Base-by-base conservation (phyloP, 805 yeast species). In the Myxozyma neglecta region DNA sequence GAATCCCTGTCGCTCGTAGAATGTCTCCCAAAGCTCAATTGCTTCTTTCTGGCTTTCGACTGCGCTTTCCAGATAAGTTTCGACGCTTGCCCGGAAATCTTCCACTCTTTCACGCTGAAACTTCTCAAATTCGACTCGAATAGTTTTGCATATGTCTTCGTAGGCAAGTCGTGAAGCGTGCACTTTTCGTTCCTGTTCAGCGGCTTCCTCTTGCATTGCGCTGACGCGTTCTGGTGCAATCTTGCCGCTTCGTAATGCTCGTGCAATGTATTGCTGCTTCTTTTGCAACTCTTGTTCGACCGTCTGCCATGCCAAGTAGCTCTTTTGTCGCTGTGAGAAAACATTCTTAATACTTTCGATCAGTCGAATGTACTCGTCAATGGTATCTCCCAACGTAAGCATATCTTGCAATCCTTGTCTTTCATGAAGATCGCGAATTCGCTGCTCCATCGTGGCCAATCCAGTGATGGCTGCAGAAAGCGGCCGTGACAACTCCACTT, bases 41-140 rank as follows among this genome's bases (percentile, higher is more conserved):
- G 78, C 85, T 73, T 91, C 97, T 76, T 94, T 94, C 75, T 94
- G 99, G 37, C 91, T 81, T 75, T 94, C 99, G 57, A 92, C 88
- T 29, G 94, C 83, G 56, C 94, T 85, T 74, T 94, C 98, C 72
- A 96, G 82, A 70, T 86, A 92, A 11, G 93, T 87, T 74, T 94
- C 99, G 56, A 93, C 89, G 64, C 91, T 83, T 70, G 89, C 89
- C 71, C 97, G 83, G 75, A 93, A 90, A 69, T 92, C 98, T 43
- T 83, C 85, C 40, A 90, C 81, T 69, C 86, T 88, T 60, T 88
- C 93, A 48, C 79, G 77, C 71, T 90, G 96, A 71, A 92, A 90
- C 14, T 73, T 71, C 16, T 77, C 80, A 34, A 93, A 75, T 69
- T 94, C 97, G 45, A 74, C 72, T 71, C 84, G 87, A 57, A 93